Evolutionary conservation across 108 stramenopile species (phyloP).

Genomic region (Nitzschia sp.): DNA sequence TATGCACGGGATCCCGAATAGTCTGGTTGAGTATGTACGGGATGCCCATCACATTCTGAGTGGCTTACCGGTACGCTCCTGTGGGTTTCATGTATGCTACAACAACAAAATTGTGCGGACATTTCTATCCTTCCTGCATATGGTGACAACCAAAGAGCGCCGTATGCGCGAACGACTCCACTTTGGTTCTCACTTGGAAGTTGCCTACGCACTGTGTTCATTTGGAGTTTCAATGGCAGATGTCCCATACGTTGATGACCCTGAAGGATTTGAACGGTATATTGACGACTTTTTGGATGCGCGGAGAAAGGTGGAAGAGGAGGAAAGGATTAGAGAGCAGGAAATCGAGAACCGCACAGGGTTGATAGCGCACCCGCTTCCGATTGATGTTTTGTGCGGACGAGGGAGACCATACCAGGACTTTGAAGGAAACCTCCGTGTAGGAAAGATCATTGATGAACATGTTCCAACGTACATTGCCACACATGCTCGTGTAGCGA

Average conservation of each 20-base stretch:
- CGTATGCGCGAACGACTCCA: constrained; percentile 10
- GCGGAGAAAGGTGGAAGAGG: neutral
- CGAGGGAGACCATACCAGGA: constrained; percentile 21
- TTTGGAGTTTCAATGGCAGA: constrained; percentile 17
- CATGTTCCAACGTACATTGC: constrained; percentile 9
- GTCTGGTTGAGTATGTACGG: constrained; percentile 2
- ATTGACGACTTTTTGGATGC: constrained; percentile 6
- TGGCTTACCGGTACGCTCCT: constrained; percentile 4
- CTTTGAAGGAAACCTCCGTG: constrained; percentile 19
- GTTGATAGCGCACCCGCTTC: neutral
- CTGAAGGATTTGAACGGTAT: neutral
- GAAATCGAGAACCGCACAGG: constrained; percentile 7
- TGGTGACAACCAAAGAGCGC: constrained; percentile 16
- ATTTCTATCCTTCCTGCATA: constrained; percentile 10
- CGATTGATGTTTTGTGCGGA: constrained; percentile 14
- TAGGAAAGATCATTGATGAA: constrained; percentile 11
- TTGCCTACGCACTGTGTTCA: constrained; percentile 17
- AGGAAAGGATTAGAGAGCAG: neutral
- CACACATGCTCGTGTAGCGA: constrained; percentile 2
- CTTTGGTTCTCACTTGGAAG: constrained; percentile 24
- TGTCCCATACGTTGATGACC: neutral
- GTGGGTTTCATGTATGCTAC: constrained; percentile 19
- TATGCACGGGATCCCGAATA: constrained; percentile 13
- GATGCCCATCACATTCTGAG: constrained; percentile 12
- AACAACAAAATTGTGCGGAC: constrained; percentile 11